Evolutionary conservation across 331 rosid genomes (phyloP), one percentile per base, ranked within the genome.

Genomic region (Acacia concinna): DNA sequence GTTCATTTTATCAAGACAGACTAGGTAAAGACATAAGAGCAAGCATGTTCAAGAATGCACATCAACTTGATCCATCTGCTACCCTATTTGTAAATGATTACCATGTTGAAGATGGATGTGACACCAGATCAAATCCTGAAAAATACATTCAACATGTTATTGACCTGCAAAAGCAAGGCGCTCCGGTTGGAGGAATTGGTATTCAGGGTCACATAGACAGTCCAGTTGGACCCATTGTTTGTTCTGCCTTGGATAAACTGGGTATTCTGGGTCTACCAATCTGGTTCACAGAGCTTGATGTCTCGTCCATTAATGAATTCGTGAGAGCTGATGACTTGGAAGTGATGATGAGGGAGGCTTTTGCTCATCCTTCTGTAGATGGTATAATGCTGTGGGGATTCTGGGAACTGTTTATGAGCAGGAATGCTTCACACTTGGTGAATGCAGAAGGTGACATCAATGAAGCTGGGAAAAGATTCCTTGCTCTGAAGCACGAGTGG

Each of bases 381-480:
- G 99, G 99, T 47, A 74, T 96, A 32, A 89, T 91, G 91, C 73
- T 96, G 3, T 96, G 99, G 99, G 99, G 99, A 68, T 96, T 91
- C 49, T 93, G 99, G 99, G 98, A 96, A 80, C 70, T 96, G 78
- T 96, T 96, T 68, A 93, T 93, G 99, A 88, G 98, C 70, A 56
- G 99, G 71, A 84, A 88, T 5, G 85, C 89, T 65, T 78, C 98
- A 0, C 98, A 96, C 81, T 81, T 96, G 70, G 98, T 91, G 80
- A 76, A 90, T 74, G 97, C 99, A 40, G 98, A 96, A 83, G 99
- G 99, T 3, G 98, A 91, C 3, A 6, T 96, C 38, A 96, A 96
- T 7, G 91, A 89, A 87, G 98, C 99, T 44, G 99, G 99, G 4
- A 88, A 84, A 68, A 89, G 94, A 25, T 91, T 68, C 80, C 75